These are phyloP conservation scores for Halophytophthora polymorphica DNA, from an alignment of 352 stramenopile genomes.

Conservation along the genomic window DNA sequence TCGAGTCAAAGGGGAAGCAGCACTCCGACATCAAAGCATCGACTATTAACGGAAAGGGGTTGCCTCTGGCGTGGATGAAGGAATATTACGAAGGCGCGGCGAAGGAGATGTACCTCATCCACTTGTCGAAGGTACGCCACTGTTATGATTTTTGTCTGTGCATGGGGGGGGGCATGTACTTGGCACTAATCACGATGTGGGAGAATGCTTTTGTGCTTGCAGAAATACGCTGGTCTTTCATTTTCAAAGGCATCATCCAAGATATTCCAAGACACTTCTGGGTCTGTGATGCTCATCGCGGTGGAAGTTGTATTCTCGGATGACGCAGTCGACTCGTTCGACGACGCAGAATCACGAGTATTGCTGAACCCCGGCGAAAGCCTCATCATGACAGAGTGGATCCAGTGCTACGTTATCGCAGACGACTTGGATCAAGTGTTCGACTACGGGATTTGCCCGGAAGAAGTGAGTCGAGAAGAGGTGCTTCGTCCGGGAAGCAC, in stretches of 20 bases:
- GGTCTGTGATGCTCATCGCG: slow-evolving; percentile 73
- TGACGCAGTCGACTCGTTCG: slow-evolving; percentile 21
- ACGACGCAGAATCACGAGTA: slow-evolving; percentile 52
- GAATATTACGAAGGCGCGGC: slow-evolving; percentile 77
- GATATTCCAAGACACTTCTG: slow-evolving; percentile 66
- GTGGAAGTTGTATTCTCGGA: slow-evolving; percentile 72
- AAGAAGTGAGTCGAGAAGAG: slow-evolving; percentile 43
- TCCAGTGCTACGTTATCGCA: slow-evolving; percentile 84
- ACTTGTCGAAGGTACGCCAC: slow-evolving; percentile 54
- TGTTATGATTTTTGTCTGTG: not conserved
- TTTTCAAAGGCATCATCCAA: slow-evolving; percentile 57
- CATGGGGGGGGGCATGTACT: not conserved
- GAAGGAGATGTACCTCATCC: slow-evolving; percentile 86
- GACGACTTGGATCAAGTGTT: slow-evolving; percentile 74
- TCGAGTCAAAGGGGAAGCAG: slow-evolving; percentile 25
- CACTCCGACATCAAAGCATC: slow-evolving; percentile 27
- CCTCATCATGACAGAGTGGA: slow-evolving; percentile 73
- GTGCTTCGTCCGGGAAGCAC: slow-evolving; percentile 24
- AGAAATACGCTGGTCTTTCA: slow-evolving; percentile 67
- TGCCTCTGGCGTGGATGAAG: slow-evolving; percentile 42
- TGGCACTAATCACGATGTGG: not conserved
- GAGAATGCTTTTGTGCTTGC: not conserved
- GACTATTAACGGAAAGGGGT: slow-evolving; percentile 14
- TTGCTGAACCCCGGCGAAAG: slow-evolving; percentile 73
- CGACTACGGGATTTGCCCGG: slow-evolving; percentile 49